A percentile compares a stretch with the other conserved stretches of the same genome.
phyloP scores from a whole-genome alignment of 192 early-diverging fungal species.

The Fimicolochytrium jonesii region DNA sequence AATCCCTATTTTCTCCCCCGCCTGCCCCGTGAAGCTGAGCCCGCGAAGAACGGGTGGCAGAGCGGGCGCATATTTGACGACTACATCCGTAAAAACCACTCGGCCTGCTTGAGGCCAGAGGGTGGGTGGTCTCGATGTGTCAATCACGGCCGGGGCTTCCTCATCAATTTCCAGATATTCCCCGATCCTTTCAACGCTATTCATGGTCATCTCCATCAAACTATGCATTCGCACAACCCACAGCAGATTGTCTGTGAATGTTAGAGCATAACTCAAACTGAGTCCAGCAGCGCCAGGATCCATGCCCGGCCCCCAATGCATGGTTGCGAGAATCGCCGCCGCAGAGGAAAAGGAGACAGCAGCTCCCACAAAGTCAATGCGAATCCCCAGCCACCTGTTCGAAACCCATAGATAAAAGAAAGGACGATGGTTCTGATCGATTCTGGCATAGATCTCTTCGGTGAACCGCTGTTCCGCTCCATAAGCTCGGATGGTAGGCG shows the following conservation, averaged over 20 bases:
- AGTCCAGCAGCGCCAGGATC: constrained; percentile 85
- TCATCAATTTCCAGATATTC: constrained; percentile 83
- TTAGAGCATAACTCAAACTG: constrained; percentile 76
- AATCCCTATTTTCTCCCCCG: constrained; percentile 63
- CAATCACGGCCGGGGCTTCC: constrained; percentile 64
- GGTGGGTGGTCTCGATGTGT: constrained; percentile 29
- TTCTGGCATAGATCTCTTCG: constrained; percentile 53
- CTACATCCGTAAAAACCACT: constrained; percentile 63
- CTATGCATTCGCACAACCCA: constrained; percentile 58
- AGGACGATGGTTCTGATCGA: constrained; percentile 77
- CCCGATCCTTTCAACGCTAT: constrained; percentile 77
- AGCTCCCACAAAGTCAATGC: constrained; percentile 56
- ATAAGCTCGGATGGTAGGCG: constrained; percentile 64
- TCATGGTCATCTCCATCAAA: constrained; percentile 48
- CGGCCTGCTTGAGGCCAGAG: constrained; percentile 65
- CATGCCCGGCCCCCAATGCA: constrained; percentile 43
- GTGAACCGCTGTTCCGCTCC: constrained; percentile 20
- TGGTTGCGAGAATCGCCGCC: constrained; percentile 54
- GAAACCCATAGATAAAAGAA: constrained; percentile 82
- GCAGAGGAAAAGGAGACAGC: constrained; percentile 58
- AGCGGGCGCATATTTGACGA: constrained; percentile 73
- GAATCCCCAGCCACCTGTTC: constrained; percentile 60
- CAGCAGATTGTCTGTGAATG: constrained; percentile 61
- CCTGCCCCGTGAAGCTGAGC: constrained; percentile 62
- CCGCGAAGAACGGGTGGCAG: constrained; percentile 56